Conservation (phyloP, 2,329 filamentous ascomycete species). For the Gremmenia infestans region DNA sequence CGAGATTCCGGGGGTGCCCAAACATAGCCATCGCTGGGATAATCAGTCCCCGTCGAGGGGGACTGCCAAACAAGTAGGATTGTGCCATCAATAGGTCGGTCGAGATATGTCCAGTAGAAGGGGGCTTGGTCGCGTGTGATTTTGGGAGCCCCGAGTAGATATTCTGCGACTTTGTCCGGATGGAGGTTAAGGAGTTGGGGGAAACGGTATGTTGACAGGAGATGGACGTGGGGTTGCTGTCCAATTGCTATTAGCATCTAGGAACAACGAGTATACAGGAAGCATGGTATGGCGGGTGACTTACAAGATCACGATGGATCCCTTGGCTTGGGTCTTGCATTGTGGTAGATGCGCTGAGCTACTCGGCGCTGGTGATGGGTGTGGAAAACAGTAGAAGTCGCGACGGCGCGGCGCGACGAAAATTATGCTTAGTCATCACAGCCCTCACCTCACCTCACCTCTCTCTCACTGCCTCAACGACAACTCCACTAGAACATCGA, state of each 20-base stretch:
- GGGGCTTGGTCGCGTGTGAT: conserved; percentile 79
- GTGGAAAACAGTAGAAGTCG: background rate
- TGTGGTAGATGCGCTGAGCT: conserved; percentile 17
- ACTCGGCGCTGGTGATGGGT: no score
- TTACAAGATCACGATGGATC: conserved; percentile 41
- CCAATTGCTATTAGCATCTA: conserved; percentile 11
- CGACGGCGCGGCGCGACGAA: background rate
- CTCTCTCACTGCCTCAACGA: no score
- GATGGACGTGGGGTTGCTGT: conserved; percentile 64
- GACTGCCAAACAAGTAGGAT: conserved; percentile 89
- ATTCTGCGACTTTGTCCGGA: conserved; percentile 73
- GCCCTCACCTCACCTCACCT: no score
- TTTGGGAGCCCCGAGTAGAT: conserved; percentile 77
- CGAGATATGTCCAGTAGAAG: conserved; percentile 91
- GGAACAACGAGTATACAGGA: background rate
- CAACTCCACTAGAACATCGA: no score
- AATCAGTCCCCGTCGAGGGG: conserved; percentile 64
- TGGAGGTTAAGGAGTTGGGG: conserved; percentile 67
- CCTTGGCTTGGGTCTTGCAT: conserved; percentile 43
- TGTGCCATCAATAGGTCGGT: conserved; percentile 74
- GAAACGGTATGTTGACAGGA: conserved; percentile 79
- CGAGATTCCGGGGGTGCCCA: conserved; percentile 80
- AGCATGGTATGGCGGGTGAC: conserved; percentile 15
- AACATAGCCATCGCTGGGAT: conserved; percentile 86
- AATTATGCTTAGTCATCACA: no score